phyloP scores from a whole-genome alignment of 345 rosid species.

The Eucalyptus regnans region DNA sequence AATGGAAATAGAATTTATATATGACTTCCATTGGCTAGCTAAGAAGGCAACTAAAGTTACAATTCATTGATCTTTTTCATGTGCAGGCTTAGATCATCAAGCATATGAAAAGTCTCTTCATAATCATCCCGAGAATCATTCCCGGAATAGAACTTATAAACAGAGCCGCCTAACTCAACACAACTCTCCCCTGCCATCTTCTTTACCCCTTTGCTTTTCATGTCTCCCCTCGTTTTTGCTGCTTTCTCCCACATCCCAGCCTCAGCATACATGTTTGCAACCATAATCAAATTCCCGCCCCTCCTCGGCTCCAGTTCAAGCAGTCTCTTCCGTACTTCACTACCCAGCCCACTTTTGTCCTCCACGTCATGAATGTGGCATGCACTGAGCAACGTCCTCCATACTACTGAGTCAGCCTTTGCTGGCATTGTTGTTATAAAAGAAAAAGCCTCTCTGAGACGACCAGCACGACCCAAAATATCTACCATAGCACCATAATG shows the following conservation, averaged over 20 bases:
- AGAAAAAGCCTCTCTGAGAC: constrained; percentile 42
- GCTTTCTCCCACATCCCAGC: constrained; percentile 81
- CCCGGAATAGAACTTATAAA: constrained; percentile 60
- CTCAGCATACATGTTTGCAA: constrained; percentile 69
- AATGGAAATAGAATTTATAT: background rate
- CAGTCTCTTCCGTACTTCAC: constrained; percentile 43
- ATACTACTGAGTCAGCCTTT: constrained; percentile 46
- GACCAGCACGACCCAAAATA: constrained; percentile 68
- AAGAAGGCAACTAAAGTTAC: background rate
- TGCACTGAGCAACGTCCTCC: constrained; percentile 71
- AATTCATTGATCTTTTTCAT: constrained; percentile 8
- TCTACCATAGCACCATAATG: constrained; percentile 85
- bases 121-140: constrained; percentile 19
- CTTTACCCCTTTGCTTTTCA: constrained; percentile 50
- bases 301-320: constrained; percentile 66
- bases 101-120: constrained; percentile 15
- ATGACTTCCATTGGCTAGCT: background rate
- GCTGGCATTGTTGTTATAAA: constrained; percentile 41
- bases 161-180: constrained; percentile 39
- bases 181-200: constrained; percentile 65
- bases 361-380: constrained; percentile 33
- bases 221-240: constrained; percentile 37
- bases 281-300: constrained; percentile 63
- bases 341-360: constrained; percentile 24
- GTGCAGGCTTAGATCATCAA: constrained; percentile 35